Percentiles rank a stretch among this genome's conserved stretches.
Conservation (phyloP, 208 protist genomes). For the Trichomonas vaginalis region DNA sequence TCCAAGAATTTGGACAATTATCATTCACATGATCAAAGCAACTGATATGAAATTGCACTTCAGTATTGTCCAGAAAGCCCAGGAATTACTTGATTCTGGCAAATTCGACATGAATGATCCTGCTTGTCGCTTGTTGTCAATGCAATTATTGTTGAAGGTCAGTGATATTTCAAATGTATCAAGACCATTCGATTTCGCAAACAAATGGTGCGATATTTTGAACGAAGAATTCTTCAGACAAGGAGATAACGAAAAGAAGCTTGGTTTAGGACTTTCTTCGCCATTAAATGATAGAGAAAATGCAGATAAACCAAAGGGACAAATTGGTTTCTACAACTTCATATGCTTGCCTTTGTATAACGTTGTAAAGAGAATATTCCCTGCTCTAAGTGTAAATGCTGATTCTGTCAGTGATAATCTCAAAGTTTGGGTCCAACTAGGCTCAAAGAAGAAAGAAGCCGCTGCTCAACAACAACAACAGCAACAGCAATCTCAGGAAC, state of each 20-base stretch:
- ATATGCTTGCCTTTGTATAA: neutral
- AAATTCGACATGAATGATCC: neutral
- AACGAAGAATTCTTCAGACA: neutral
- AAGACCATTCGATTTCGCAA: neutral
- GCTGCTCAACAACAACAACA: too few species aligned
- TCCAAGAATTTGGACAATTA: slow-evolving; percentile 23
- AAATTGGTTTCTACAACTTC: neutral
- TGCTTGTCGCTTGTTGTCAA: neutral
- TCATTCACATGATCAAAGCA: slow-evolving; percentile 38
- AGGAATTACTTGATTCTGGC: neutral
- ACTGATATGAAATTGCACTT: slow-evolving; percentile 46
- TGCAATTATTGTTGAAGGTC: neutral
- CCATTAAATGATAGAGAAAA: neutral
- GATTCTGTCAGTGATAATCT: neutral
- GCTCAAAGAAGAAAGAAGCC: neutral
- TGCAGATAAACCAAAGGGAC: neutral
- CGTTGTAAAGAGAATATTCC: neutral
- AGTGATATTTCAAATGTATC: neutral
- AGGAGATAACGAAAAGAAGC: neutral
- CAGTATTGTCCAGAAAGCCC: neutral
- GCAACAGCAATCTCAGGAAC: too few species aligned
- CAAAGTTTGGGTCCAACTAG: neutral
- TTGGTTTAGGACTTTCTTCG: neutral
- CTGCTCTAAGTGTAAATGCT: neutral
- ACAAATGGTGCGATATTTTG: neutral